Evolutionary conservation across 495 filamentous ascomycete species (phyloP), one percentile per base, ranked within the genome.

Genomic region (Hypoxylon trugodes): DNA sequence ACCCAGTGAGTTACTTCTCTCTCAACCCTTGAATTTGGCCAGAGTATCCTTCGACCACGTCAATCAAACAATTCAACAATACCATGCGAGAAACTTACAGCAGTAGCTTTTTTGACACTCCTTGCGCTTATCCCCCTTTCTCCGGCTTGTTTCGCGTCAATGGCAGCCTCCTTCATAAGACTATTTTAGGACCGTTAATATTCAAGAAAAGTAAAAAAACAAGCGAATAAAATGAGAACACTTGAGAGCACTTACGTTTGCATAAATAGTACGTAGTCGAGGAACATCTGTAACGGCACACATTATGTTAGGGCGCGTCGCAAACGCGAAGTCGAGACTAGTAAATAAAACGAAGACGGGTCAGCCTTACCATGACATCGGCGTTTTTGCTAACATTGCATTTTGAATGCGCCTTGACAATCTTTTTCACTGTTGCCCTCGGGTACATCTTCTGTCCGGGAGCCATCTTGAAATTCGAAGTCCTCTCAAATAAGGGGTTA

Each of bases 191-290:
- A 55, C 32, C 24, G 62, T 69, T 26, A 65, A 50, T 19, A 43
- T 33, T 7, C 6, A 5, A 7, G 18, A 37, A 35, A 36, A 43
- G 4, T 43, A 51, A 43, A 49, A 51, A 13, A 46, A 5, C 3
- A 18, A 43, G 18, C 0, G 4, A 12, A 30, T n/a, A 37, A n/a
- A 24, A 19, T 15, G 7, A 21, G 12, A 16, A 38, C 5, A 36
- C 10, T 2, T 21, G 49, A 43, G 7, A 16, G 21, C 18, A 28
- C 84, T 61, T 76, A 95, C 92, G 89, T 88, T 82, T 96, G 88
- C 78, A 97, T 86, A 68, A 97, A 97, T 6, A 96, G 81, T 69
- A 90, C 87, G 69, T 96, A 96, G 69, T 97, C 90, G 28, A 97
- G 81, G 69, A 92, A 96, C 18, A 95, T 89, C 91, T 95, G 61